These are phyloP conservation scores for Diaporthe eres DNA, from an alignment of 2,329 filamentous ascomycete genomes.

Conservation along the genomic window DNA sequence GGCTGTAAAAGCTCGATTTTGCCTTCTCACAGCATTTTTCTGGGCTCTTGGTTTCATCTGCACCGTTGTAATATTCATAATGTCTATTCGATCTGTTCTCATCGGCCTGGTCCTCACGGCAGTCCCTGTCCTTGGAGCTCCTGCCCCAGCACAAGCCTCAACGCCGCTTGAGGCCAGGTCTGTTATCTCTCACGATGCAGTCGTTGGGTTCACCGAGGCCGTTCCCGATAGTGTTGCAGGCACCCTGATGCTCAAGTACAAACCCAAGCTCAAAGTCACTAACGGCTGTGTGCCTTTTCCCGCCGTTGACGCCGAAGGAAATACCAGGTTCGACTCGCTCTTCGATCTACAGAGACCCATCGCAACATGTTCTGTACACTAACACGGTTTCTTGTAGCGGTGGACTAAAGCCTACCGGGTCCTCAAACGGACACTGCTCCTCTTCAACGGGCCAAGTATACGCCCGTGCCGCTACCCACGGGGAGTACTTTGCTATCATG, in stretches of 20 bases:
- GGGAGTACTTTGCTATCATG: conserved; percentile 54
- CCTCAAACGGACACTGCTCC: conserved; percentile 50
- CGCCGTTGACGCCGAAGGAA: conserved; percentile 69
- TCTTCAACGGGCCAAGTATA: conserved; percentile 56
- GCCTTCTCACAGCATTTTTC: too few relatives aligned
- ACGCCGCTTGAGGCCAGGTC: conserved; percentile 3
- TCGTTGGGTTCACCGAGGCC: conserved; percentile 68
- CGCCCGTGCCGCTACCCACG: conserved; percentile 49
- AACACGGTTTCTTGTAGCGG: conserved; percentile 45
- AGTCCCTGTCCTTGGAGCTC: conserved; percentile 8
- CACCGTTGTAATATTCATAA: neutral
- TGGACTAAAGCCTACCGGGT: conserved; percentile 52
- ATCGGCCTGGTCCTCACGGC: conserved; percentile 15
- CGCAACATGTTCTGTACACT: neutral
- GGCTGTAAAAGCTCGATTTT: neutral
- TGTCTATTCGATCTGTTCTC: conserved; percentile 13
- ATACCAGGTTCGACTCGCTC: conserved; percentile 67
- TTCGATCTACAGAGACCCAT: too few relatives aligned
- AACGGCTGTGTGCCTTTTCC: conserved; percentile 76
- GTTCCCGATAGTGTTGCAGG: conserved; percentile 63
- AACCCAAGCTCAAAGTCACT: conserved; percentile 67
- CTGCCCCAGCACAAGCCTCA: neutral
- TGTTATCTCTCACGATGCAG: conserved; percentile 48
- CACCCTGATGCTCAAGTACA: conserved; percentile 66
- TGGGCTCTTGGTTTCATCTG: neutral